Conservation (phyloP, 441 rosid species). For the Pelargonium fulgidum region DNA sequence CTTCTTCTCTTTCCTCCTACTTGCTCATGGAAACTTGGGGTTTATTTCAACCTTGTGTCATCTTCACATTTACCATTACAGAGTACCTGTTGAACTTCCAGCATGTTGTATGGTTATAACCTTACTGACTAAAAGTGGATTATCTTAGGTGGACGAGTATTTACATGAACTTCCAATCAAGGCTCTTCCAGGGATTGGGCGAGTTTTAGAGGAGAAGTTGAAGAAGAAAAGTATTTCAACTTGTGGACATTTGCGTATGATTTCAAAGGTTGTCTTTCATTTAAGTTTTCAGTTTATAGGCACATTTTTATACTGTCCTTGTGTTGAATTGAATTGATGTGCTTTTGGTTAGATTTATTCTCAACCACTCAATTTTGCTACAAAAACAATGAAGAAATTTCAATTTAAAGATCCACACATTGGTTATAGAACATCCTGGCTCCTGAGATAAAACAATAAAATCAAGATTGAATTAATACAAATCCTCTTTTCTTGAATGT, state of each 20-base stretch:
- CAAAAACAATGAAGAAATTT: not conserved
- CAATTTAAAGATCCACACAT: not conserved
- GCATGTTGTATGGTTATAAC: not conserved
- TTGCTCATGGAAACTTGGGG: not conserved
- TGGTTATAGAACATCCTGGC: too few species aligned
- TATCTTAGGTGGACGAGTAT: conserved; percentile 63
- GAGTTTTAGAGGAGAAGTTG: conserved; percentile 72
- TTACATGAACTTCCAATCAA: conserved; percentile 62
- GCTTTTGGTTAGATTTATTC: conserved; percentile 5
- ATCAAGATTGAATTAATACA: not conserved
- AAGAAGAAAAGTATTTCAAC: conserved; percentile 54
- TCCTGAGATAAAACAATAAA: not conserved
- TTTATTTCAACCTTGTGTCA: not conserved
- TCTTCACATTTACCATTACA: not conserved
- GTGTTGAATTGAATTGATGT: not conserved
- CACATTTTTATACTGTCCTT: not conserved
- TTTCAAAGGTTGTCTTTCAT: conserved; percentile 58
- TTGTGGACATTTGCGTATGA: conserved; percentile 67
- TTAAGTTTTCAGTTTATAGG: not conserved
- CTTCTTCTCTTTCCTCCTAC: not conserved
- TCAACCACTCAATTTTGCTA: not conserved
- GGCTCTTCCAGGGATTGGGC: conserved; percentile 85
- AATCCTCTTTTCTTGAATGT: not conserved
- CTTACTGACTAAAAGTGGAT: conserved; percentile 20
- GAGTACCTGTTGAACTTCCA: not conserved